phyloP scores from a whole-genome alignment of 495 filamentous ascomycete genomes.

The Tetracladium setigerum region DNA sequence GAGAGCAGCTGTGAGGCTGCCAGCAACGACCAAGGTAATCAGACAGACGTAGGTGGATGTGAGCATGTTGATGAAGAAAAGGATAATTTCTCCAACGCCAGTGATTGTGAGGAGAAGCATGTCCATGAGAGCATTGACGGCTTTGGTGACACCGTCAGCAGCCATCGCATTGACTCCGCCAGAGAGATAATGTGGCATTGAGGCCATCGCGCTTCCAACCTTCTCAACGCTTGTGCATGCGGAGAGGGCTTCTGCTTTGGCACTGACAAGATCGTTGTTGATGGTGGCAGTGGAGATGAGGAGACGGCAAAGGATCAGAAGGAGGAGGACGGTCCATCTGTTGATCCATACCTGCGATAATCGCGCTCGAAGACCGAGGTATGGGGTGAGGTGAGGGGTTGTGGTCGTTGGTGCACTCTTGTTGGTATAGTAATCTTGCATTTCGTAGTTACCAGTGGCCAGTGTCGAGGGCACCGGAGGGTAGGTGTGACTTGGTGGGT shows the following conservation, averaged over 20 bases:
- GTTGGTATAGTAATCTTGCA: slow-evolving; percentile 13
- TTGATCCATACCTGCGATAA: slow-evolving; percentile 97
- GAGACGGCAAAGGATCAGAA: slow-evolving; percentile 75
- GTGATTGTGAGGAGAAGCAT: slow-evolving; percentile 73
- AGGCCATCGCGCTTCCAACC: slow-evolving; percentile 91
- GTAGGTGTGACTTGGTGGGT: slow-evolving; percentile 22
- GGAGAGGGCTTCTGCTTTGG: slow-evolving; percentile 71
- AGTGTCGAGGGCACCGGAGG: slow-evolving; percentile 27
- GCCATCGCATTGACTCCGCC: slow-evolving; percentile 81
- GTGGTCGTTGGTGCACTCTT: slow-evolving; percentile 9
- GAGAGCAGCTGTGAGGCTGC: slow-evolving; percentile 63
- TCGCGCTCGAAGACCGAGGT: slow-evolving; percentile 81
- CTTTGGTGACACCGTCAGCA: slow-evolving; percentile 65
- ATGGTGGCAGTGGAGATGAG: slow-evolving; percentile 65
- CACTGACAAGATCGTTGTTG: slow-evolving; percentile 62
- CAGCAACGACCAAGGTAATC: slow-evolving; percentile 69
- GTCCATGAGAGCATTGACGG: slow-evolving; percentile 66
- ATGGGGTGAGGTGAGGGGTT: slow-evolving; percentile 60
- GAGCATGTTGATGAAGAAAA: slow-evolving; percentile 86
- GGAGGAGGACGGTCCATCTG: slow-evolving; percentile 85
- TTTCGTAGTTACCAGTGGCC: slow-evolving; percentile 21
- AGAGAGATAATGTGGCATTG: slow-evolving; percentile 91
- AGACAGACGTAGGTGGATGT: slow-evolving; percentile 84
- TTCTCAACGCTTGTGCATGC: slow-evolving; percentile 91
- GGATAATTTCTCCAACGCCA: slow-evolving; percentile 75